A percentile compares a stretch with the other conserved stretches of the same genome.
Evolutionary conservation across 345 rosid genomes (phyloP).

Genomic region (Brassica napus): Da-Ae NC_063447.1:36859501-36860000

Average conservation of each 20-base stretch:
- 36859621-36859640: constrained; percentile 61
- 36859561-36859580: constrained; percentile 76
- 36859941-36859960: background rate
- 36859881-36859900: constrained; percentile 62
- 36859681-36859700: background rate
- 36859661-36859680: background rate
- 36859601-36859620: constrained; percentile 52
- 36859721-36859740: background rate
- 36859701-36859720: background rate
- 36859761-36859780: constrained; percentile 77
- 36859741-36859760: constrained; percentile 67
- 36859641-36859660: constrained; percentile 57
- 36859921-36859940: constrained; percentile 77
- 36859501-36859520: constrained; percentile 28
- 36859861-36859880: constrained; percentile 49
- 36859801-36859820: constrained; percentile 62
- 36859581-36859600: constrained; percentile 79
- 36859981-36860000: background rate
- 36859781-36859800: constrained; percentile 96
- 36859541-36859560: constrained; percentile 28
- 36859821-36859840: constrained; percentile 73
- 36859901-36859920: constrained; percentile 66
- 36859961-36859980: background rate
- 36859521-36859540: constrained; percentile 21
- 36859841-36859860: constrained; percentile 76